phyloP scores from a whole-genome alignment of 1,284 basidiomycete species.

The Naganishia cerealis region DNA sequence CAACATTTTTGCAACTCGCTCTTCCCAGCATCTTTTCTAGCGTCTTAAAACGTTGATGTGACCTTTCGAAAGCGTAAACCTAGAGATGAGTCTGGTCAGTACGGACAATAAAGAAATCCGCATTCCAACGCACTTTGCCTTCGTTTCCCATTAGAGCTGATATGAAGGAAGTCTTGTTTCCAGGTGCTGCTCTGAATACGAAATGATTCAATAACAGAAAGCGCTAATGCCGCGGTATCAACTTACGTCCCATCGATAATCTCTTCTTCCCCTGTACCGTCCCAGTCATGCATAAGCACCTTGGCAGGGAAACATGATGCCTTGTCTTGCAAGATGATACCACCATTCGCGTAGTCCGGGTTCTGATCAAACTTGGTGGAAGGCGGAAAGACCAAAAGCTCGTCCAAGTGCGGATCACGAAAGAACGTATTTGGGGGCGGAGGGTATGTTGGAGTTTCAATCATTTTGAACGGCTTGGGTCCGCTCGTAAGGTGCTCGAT shows the following conservation, averaged over 20 bases:
- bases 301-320: conserved; percentile 93
- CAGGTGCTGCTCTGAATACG: conserved; percentile 73
- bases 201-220: background rate
- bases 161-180: conserved; percentile 95
- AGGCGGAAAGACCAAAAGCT: conserved; percentile 73
- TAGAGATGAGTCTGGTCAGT: conserved; percentile 43
- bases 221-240: background rate
- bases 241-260: conserved; percentile 83
- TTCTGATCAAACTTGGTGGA: conserved; percentile 55
- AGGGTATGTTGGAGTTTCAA: conserved; percentile 43
- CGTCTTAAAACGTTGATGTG: conserved; percentile 73
- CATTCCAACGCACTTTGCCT: conserved; percentile 64
- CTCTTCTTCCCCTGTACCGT: conserved; percentile 47
- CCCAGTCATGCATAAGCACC: conserved; percentile 61
- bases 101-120: conserved; percentile 34
- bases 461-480: conserved; percentile 38
- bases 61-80: conserved; percentile 83
- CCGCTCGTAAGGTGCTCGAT: conserved; percentile 38
- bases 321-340: conserved; percentile 90
- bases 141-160: conserved; percentile 78
- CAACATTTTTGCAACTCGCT: conserved; percentile 76
- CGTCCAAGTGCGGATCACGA: conserved; percentile 73
- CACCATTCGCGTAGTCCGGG: conserved; percentile 50
- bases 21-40: conserved; percentile 77
- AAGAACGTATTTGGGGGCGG: conserved; percentile 58